A percentile compares a stretch with the other conserved stretches of the same genome.
Evolutionary conservation across 2,329 filamentous ascomycete species (phyloP).

Genomic region (Pseudomassariella vexata): DNA sequence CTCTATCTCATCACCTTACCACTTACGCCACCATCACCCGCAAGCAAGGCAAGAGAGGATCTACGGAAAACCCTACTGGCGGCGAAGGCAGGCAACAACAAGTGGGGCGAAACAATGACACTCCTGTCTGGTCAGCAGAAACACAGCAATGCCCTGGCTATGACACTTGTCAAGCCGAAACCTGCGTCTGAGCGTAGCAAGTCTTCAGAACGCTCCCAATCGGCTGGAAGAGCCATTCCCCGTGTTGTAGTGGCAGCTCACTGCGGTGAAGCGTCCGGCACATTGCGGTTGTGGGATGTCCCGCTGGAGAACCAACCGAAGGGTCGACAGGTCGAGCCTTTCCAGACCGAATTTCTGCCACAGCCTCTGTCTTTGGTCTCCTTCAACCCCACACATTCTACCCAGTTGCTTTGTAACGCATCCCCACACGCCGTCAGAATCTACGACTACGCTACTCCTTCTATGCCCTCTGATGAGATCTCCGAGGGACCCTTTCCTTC

Average conservation of each 20-base stretch:
- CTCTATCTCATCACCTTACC: constrained; percentile 54
- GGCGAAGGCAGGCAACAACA: constrained; percentile 51
- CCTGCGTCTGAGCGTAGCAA: constrained; percentile 24
- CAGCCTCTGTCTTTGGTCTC: constrained; percentile 48
- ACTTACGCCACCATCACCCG: constrained; percentile 54
- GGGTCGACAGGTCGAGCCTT: constrained; percentile 37
- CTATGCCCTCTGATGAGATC: constrained; percentile 45
- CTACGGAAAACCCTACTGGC: constrained; percentile 44
- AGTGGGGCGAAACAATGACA: constrained; percentile 57
- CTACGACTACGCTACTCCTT: constrained; percentile 53
- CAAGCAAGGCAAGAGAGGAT: constrained; percentile 51
- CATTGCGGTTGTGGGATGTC: constrained; percentile 53
- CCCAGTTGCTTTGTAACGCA: constrained; percentile 53
- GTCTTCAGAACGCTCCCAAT: constrained; percentile 31
- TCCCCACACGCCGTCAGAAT: constrained; percentile 52
- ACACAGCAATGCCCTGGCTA: constrained; percentile 48
- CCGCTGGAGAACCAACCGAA: constrained; percentile 37
- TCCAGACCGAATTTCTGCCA: constrained; percentile 55
- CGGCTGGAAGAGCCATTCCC: constrained; percentile 18
- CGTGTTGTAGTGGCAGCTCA: constrained; percentile 55
- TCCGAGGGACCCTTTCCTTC: constrained; percentile 44
- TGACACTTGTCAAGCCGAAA: constrained; percentile 43
- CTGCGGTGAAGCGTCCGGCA: constrained; percentile 53
- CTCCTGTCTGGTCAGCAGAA: constrained; percentile 48
- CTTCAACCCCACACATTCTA: constrained; percentile 55